Conservation (phyloP, 108 stramenopile genomes). For the Phaeodactylum tricornutum region DNA sequence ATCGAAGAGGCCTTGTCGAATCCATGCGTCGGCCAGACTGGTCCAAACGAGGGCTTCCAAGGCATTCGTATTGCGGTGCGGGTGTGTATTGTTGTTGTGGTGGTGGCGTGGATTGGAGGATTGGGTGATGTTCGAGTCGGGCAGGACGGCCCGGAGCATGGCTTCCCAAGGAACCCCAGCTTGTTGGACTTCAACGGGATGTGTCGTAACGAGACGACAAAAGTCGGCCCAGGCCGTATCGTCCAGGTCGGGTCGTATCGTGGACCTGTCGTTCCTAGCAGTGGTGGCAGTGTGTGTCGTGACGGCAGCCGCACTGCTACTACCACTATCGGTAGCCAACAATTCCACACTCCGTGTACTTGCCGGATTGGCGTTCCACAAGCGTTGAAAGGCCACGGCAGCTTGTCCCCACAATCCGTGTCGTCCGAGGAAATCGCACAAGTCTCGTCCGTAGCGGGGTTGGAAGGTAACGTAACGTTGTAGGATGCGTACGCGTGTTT, state of each 20-base stretch:
- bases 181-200: conserved; percentile 67
- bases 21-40: conserved; percentile 88
- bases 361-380: conserved; percentile 61
- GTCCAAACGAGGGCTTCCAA: conserved; percentile 95
- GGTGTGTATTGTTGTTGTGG: no score
- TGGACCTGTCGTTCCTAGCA: no score
- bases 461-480: conserved; percentile 1
- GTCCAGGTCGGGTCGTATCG: no score
- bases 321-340: not conserved
- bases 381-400: conserved; percentile 72
- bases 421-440: not conserved
- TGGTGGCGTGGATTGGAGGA: no score
- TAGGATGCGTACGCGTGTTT: conserved; percentile 4
- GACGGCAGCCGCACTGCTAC: no score
- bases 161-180: conserved; percentile 81
- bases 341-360: not conserved
- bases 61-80: no score
- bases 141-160: conserved; percentile 76
- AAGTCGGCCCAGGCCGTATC: conserved; percentile 88
- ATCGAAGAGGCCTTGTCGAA: conserved; percentile 93
- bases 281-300: no score
- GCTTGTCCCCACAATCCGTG: conserved; percentile 67
- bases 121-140: conserved; percentile 11
- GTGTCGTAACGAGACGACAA: conserved; percentile 78
- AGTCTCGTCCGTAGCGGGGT: not conserved